Base-by-base conservation (phyloP, 2,329 filamentous ascomycete species). In the Talaromyces sp. region DNA sequence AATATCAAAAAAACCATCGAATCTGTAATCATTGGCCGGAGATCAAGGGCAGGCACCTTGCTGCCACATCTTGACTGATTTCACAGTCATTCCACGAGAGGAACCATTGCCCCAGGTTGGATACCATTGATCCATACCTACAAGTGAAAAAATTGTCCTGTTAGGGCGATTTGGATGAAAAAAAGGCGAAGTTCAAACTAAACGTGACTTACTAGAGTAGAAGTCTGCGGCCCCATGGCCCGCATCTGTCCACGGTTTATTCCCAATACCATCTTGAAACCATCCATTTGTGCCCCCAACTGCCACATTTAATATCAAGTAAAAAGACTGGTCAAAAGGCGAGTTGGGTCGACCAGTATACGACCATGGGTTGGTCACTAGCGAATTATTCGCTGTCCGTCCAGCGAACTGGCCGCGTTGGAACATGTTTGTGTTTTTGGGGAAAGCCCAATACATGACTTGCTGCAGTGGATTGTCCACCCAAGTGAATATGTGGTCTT, bases 401-500 rank as follows among this genome's bases (percentile, higher is more conserved):
- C 72, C 69, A 27, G 74, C 73, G 67, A 84, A 84, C 37, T 77
- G 68, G 11, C 82, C 83, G 15, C 77, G 73, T 57, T 69, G 68
- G 71, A 74, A 76, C 67, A 75, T 70, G 35, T 71, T 70, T 61
- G 70, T 52, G 61, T 73, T 68, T 43, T 73, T 73, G 37, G 68
- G 67, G 61, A 76, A 74, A 39, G 71, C 67, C 63, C 71, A 73
- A 65, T 70, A 74, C 56, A 71, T 69, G 35, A 73, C 67, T 66
- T 73, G 70, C 60, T 73, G 67, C 2, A 82, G 71, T 17, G 78
- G 76, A 68, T 74, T 78, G 71, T 86, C 82, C 43, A 85, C 73
- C 70, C 83, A 86, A 31, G 82, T 84, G 74, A 83, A 85, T 22
- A 86, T 75, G 73, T 85, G 85, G 49, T 82, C 78, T 59, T 81